A percentile compares a stretch with the other conserved stretches of the same genome.
phyloP scores from a whole-genome alignment of 2,329 filamentous ascomycete genomes.

The Akanthomyces dipterigenus region DNA sequence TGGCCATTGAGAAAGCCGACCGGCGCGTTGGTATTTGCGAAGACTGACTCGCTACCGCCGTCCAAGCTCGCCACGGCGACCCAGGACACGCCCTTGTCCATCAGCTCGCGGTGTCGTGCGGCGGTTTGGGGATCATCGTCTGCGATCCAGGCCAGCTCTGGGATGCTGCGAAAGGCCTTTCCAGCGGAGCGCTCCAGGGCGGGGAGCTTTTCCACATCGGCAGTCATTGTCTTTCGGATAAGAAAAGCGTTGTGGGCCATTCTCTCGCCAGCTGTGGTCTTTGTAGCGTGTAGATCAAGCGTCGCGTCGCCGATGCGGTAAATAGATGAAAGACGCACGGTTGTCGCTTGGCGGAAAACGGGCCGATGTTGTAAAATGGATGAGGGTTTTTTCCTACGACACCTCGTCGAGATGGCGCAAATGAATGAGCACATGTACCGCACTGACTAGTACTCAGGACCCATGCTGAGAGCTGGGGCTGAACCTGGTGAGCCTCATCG shows the following conservation, averaged over 20 bases:
- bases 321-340: background rate
- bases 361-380: background rate
- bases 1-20: slow-evolving; percentile 15
- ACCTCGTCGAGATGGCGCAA: background rate
- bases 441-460: background rate
- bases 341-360: slow-evolving; percentile 9
- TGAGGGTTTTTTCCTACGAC: background rate
- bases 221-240: slow-evolving; percentile 7
- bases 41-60: background rate
- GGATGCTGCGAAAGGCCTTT: slow-evolving; percentile 11
- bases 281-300: background rate
- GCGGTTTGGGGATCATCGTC: slow-evolving; percentile 11
- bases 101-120: slow-evolving; percentile 11
- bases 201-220: slow-evolving; percentile 8
- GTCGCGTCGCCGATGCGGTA: background rate
- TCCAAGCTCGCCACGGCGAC: slow-evolving; percentile 2
- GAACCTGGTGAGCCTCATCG: background rate
- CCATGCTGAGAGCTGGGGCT: background rate
- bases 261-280: background rate
- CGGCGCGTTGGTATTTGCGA: background rate
- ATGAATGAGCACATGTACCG: background rate
- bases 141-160: slow-evolving; percentile 12
- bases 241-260: background rate
- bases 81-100: slow-evolving; percentile 11
- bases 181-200: slow-evolving; percentile 13